phyloP scores from a whole-genome alignment of 805 yeast species.

The Lachancea kluyveri region DNA sequence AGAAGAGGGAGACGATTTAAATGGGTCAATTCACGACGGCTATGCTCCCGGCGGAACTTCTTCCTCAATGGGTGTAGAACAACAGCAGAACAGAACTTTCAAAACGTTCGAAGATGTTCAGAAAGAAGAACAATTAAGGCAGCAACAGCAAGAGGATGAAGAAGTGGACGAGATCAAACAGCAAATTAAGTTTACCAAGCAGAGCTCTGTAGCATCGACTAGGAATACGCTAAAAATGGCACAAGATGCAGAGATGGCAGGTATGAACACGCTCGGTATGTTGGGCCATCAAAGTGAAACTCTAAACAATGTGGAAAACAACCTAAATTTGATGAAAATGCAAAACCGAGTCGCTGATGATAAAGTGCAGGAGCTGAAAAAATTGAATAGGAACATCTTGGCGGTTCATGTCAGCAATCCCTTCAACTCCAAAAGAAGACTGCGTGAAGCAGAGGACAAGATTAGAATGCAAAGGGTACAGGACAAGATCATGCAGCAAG shows the following conservation, averaged over 20 bases:
- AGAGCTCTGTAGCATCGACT: slow-evolving; percentile 79
- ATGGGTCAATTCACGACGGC: slow-evolving; percentile 20
- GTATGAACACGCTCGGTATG: slow-evolving; percentile 81
- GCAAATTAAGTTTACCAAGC: slow-evolving; percentile 76
- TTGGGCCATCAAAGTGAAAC: slow-evolving; percentile 91
- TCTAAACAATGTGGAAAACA: slow-evolving; percentile 71
- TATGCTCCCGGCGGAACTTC: slow-evolving; percentile 2
- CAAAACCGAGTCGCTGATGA: slow-evolving; percentile 80
- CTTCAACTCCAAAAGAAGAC: slow-evolving; percentile 73
- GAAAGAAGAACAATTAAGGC: slow-evolving; percentile 32
- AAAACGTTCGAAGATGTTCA: slow-evolving; percentile 31
- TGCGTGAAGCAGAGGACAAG: slow-evolving; percentile 65
- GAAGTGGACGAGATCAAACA: slow-evolving; percentile 83
- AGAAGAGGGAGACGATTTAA: slow-evolving; percentile 27
- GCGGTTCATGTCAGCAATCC: slow-evolving; percentile 82
- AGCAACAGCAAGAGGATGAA: slow-evolving; percentile 63
- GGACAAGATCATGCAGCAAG: slow-evolving; percentile 57
- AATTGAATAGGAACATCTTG: slow-evolving; percentile 74
- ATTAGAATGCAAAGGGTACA: slow-evolving; percentile 55
- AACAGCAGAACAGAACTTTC: slow-evolving; percentile 26
- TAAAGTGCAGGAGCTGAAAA: slow-evolving; percentile 71
- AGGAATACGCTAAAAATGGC: slow-evolving; percentile 74
- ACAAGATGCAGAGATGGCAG: slow-evolving; percentile 65
- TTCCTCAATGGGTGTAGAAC: slow-evolving; percentile 13
- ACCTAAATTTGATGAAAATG: slow-evolving; percentile 68